phyloP scores from a whole-genome alignment of 1,139 yeast genomes.

The Saccharomyces hybrid region DNA sequence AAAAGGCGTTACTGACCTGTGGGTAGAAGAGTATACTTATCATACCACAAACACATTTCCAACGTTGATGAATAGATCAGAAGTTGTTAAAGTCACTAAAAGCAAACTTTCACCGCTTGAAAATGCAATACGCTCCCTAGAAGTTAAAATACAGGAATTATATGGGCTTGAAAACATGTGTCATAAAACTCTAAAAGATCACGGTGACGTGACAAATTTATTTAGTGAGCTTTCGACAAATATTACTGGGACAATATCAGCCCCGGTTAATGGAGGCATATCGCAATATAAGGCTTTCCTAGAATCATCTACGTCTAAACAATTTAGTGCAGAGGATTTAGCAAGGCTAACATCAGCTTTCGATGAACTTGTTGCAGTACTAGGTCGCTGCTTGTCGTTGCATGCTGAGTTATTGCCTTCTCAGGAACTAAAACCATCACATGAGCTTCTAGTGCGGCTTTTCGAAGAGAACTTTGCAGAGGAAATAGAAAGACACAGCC shows the following conservation, averaged over 20 bases:
- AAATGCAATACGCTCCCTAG: slow-evolving; percentile 65
- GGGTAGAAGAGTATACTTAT: slow-evolving; percentile 84
- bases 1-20: slow-evolving; percentile 62
- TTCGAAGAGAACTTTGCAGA: slow-evolving; percentile 60
- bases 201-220: slow-evolving; percentile 42
- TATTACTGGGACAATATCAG: slow-evolving; percentile 80
- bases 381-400: slow-evolving; percentile 58
- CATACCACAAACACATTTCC: slow-evolving; percentile 77
- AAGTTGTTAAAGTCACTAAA: slow-evolving; percentile 45
- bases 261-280: slow-evolving; percentile 91
- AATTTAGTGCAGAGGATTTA: slow-evolving; percentile 41
- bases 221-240: slow-evolving; percentile 68
- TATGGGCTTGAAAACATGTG: slow-evolving; percentile 60
- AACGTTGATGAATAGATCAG: slow-evolving; percentile 78
- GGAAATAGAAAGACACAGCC: slow-evolving; percentile 42
- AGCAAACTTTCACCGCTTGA: slow-evolving; percentile 74
- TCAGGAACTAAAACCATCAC: slow-evolving; percentile 49
- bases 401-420: slow-evolving; percentile 59
- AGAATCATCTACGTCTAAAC: slow-evolving; percentile 30
- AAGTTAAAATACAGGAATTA: slow-evolving; percentile 63
- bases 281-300: slow-evolving; percentile 74
- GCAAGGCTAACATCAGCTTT: slow-evolving; percentile 52
- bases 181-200: slow-evolving; percentile 48
- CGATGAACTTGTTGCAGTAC: slow-evolving; percentile 57
- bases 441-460: slow-evolving; percentile 55